Base-by-base conservation (phyloP, 2,329 filamentous ascomycete species). In the Fusarium nematophilum region DNA sequence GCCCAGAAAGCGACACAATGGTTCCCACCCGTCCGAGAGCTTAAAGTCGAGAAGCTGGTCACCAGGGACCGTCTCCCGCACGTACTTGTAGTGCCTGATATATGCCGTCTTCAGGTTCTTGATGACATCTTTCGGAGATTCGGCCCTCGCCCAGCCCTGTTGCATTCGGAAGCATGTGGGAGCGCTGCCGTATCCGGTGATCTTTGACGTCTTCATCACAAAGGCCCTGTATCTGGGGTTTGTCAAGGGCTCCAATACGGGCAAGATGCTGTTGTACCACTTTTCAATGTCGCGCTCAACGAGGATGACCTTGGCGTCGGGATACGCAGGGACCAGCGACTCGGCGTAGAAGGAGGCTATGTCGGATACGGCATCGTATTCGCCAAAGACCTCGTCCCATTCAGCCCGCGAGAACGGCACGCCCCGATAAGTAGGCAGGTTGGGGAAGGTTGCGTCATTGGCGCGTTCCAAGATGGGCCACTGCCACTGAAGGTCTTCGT, bases 1-100 rank as follows among this genome's bases (percentile, higher is more conserved):
- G 0, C 68, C 72, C 11, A 77, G 31, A 17, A 77, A 76, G 3
- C 50, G 33, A 15, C 74, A 76, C 6, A 77, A 37, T 1, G 75
- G 70, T 18, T 57, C 65, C 73, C 75, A 76, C 1, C 72, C 75
- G 9, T 70, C 64, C 2, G 51, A 46, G 3, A 73, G 40, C 15
- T 64, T 56, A 14, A 62, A 74, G 15, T 75, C 67, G n/a, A 77
- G 52, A 9, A 77, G 55, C 36, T 56, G 58, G 1, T 65, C 65
- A 0, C 15, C n/a, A 0, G 69, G 55, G 1, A 70, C 68, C 3
- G 60, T 56, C 0, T 64, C 62, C 6, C 67, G 57, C 1, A 76
- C 50, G 9, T 59, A 47, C 5, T 48, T 51, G 34, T 75, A 68
- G 8, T 76, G 72, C 3, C 68, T 50, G 1, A 59, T 52, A 44